phyloP scores from a whole-genome alignment of 306 rosid genomes.

The Fragaria iinumae region DNA sequence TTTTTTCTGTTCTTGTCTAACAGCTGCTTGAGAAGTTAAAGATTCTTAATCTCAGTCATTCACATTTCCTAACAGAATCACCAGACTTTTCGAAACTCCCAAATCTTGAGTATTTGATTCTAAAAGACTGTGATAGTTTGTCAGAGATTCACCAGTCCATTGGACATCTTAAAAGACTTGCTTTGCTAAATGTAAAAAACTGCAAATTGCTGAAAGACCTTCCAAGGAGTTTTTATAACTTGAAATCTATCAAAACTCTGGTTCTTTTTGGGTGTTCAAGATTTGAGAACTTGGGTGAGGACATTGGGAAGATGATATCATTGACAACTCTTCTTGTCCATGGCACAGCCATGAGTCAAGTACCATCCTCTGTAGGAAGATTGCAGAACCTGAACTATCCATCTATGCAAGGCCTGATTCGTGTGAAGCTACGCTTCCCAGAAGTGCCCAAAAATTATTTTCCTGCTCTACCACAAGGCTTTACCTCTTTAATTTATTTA shows the following conservation, averaged over 20 bases:
- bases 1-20: background rate
- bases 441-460: too few relatives aligned
- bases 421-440: too few relatives aligned
- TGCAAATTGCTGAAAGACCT: constrained; percentile 28
- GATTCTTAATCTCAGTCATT: background rate
- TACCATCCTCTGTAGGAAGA: too few relatives aligned
- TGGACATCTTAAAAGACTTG: constrained; percentile 17
- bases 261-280: constrained; percentile 35
- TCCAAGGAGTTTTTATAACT: constrained; percentile 22
- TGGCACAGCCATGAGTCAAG: too few relatives aligned
- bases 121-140: constrained; percentile 26
- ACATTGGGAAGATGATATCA: constrained; percentile 40
- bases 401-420: too few relatives aligned
- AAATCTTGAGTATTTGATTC: constrained; percentile 34
- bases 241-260: constrained; percentile 36
- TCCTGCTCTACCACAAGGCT: too few relatives aligned
- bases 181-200: constrained; percentile 14
- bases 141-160: constrained; percentile 11
- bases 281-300: constrained; percentile 16
- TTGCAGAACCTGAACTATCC: too few relatives aligned
- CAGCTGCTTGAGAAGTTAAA: constrained; percentile 4
- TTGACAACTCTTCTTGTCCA: constrained; percentile 24
- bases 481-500: too few relatives aligned
- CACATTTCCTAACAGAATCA: constrained; percentile 10
- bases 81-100: constrained; percentile 38